Evolutionary conservation across 306 rosid species (phyloP).

Genomic region (Pueraria montana): DNA sequence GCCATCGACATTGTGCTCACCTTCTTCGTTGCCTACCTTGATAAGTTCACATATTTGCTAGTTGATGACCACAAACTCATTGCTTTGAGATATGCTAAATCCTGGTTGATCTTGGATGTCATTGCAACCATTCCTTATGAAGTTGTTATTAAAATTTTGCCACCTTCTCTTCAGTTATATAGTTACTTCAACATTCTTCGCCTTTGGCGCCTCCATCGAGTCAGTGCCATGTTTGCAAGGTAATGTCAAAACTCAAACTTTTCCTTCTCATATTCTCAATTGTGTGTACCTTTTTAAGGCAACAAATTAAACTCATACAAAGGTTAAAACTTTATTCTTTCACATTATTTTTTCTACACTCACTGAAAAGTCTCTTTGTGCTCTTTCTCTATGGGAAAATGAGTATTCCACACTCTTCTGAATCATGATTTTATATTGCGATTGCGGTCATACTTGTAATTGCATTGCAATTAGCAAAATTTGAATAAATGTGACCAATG

Average conservation of each 20-base stretch:
- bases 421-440: neutral
- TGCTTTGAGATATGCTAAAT: constrained; percentile 68
- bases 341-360: neutral
- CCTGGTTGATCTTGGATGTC: constrained; percentile 77
- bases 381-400: neutral
- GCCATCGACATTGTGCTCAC: constrained; percentile 73
- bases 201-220: constrained; percentile 89
- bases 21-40: constrained; percentile 82
- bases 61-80: constrained; percentile 62
- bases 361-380: neutral
- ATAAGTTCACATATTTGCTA: constrained; percentile 63
- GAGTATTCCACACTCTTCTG: neutral
- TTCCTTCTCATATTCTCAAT: neutral
- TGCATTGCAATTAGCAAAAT: neutral
- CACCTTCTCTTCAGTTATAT: constrained; percentile 55
- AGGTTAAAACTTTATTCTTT: neutral
- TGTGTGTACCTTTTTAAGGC: neutral
- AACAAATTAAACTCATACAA: neutral
- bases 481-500: neutral
- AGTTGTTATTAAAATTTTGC: constrained; percentile 49
- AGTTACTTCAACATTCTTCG: constrained; percentile 78
- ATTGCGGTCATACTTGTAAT: neutral
- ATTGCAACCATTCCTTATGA: constrained; percentile 76
- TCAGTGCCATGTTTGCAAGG: constrained; percentile 81
- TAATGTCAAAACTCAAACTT: constrained; percentile 28